Conservation (phyloP, 2,329 filamentous ascomycete species). For the Colletotrichum sidae region DNA sequence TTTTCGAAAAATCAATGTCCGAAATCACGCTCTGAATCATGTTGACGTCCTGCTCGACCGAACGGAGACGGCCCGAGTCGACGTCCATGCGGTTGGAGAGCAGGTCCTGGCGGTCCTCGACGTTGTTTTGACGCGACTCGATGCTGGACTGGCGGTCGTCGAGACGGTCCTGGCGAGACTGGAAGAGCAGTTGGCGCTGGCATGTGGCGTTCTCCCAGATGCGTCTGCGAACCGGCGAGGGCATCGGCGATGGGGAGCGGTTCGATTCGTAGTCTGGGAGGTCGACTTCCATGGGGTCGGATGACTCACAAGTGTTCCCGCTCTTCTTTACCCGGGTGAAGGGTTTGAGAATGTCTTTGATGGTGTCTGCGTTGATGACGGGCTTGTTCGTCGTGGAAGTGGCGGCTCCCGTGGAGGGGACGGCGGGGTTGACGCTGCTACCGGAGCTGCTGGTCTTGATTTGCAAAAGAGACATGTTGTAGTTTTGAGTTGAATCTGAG, state of each 20-base stretch:
- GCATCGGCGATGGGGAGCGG: too few species aligned
- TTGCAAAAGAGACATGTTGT: too few species aligned
- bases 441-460: too few species aligned
- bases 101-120: constrained; percentile 21
- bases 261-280: constrained; percentile 10
- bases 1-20: not conserved
- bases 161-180: not conserved
- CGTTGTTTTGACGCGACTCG: constrained; percentile 6
- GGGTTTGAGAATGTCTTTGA: too few species aligned
- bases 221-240: not conserved
- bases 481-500: too few species aligned
- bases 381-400: too few species aligned
- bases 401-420: too few species aligned
- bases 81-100: constrained; percentile 15
- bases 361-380: too few species aligned
- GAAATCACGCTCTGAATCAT: not conserved
- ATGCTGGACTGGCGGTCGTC: not conserved
- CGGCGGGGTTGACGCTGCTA: too few species aligned
- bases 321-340: too few species aligned
- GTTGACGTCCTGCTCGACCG: not conserved
- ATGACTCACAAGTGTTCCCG: too few species aligned
- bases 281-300: too few species aligned
- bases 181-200: not conserved
- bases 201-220: constrained; percentile 5
- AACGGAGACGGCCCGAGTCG: constrained; percentile 6